These are phyloP conservation scores for Fusarium oxysporum DNA, from an alignment of 2,329 filamentous ascomycete genomes.

Conservation along the genomic window DNA sequence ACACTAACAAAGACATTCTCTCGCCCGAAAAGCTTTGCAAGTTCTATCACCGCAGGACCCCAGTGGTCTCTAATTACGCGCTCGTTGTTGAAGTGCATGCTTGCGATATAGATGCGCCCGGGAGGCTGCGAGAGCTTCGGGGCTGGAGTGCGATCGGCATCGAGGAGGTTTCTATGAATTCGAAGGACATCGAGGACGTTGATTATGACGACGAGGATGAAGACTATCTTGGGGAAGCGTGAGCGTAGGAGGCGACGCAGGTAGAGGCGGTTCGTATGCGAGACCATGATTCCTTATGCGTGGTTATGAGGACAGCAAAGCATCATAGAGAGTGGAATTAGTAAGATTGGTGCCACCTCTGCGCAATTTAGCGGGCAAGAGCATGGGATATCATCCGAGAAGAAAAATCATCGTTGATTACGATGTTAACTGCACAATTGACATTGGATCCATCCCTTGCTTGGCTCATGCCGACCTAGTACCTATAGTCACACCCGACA, in stretches of 20 bases:
- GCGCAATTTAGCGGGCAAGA: background rate
- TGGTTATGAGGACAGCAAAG: constrained; percentile 33
- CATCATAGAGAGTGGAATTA: constrained; percentile 25
- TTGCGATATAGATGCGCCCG: constrained; percentile 72
- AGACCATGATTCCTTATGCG: constrained; percentile 47
- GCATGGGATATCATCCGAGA: background rate
- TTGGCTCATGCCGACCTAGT: constrained; percentile 9
- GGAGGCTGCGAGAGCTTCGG: constrained; percentile 45
- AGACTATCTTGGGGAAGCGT: constrained; percentile 49
- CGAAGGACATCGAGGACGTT: constrained; percentile 55
- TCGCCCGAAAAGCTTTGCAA: constrained; percentile 67
- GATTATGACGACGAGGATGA: constrained; percentile 51
- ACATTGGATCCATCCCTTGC: constrained; percentile 14
- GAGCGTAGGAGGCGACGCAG: constrained; percentile 54
- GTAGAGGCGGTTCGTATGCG: constrained; percentile 48
- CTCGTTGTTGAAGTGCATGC: constrained; percentile 76
- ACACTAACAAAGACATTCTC: constrained; percentile 76
- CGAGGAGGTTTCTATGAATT: constrained; percentile 50
- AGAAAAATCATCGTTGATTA: constrained; percentile 9
- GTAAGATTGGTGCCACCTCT: background rate
- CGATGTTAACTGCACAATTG: background rate
- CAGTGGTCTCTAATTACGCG: constrained; percentile 70
- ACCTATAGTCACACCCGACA: background rate
- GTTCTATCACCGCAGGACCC: constrained; percentile 68
- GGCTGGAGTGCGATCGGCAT: constrained; percentile 42